Evolutionary conservation across 169 alveolate genomes (phyloP).

Genomic region (Hammondia hammondi): DNA sequence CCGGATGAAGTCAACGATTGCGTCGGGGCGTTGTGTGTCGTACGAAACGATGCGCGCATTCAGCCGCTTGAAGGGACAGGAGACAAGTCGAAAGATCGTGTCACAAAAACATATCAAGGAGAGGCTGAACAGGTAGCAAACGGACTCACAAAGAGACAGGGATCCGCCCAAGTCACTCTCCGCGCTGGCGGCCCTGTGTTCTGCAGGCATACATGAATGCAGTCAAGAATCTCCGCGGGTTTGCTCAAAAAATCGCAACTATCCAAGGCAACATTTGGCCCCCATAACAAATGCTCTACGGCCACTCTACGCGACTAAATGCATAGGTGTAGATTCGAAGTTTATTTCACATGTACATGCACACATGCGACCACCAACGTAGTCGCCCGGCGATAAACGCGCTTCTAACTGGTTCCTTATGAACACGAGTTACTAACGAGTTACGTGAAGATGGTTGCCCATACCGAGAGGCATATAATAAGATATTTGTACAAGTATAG

Average conservation of each 20-base stretch:
- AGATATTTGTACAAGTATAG: too few relatives aligned
- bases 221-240: background rate
- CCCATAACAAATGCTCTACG: background rate
- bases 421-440: too few relatives aligned
- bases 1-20: background rate
- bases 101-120: background rate
- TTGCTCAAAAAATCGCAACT: background rate
- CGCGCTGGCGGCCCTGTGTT: background rate
- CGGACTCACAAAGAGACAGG: constrained; percentile 4
- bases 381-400: too few relatives aligned
- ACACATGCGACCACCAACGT: too few relatives aligned
- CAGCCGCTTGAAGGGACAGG: background rate
- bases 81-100: background rate
- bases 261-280: background rate
- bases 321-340: too few relatives aligned
- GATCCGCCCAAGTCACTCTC: background rate
- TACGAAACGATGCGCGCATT: background rate
- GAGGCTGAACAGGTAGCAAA: background rate
- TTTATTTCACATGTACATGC: too few relatives aligned
- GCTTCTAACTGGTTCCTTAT: too few relatives aligned
- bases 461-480: too few relatives aligned
- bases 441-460: too few relatives aligned
- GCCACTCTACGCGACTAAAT: too few relatives aligned
- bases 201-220: background rate
- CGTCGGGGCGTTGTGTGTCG: constrained; percentile 29